These are phyloP conservation scores for Fusarium chuoi DNA, from an alignment of 2,329 filamentous ascomycete species.

Conservation along the genomic window DNA sequence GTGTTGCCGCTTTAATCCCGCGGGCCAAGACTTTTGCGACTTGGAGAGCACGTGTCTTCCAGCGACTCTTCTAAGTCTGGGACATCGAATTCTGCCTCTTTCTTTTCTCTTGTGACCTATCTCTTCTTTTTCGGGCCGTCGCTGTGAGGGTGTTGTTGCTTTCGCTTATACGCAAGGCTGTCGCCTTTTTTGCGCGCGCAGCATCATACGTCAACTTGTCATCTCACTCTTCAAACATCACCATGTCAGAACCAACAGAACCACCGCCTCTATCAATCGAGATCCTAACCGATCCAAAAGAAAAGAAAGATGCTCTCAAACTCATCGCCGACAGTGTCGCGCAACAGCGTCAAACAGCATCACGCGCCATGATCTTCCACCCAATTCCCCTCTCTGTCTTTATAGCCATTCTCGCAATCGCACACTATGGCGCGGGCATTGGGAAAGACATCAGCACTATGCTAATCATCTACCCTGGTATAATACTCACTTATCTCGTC, in stretches of 20 bases:
- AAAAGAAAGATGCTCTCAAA: conserved; percentile 74
- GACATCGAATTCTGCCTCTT: background rate
- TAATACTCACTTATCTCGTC: conserved; percentile 71
- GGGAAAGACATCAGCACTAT: conserved; percentile 64
- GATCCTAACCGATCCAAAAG: conserved; percentile 60
- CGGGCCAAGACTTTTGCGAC: conserved; percentile 5
- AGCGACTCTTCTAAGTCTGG: background rate
- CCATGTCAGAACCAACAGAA: conserved; percentile 39
- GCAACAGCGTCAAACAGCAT: conserved; percentile 79
- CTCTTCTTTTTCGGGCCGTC: background rate
- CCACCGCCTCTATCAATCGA: conserved; percentile 72
- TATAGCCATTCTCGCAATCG: conserved; percentile 50
- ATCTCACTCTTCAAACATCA: background rate
- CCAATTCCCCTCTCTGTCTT: conserved; percentile 62
- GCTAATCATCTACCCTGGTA: conserved; percentile 65
- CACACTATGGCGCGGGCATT: conserved; percentile 54
- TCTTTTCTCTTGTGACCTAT: background rate
- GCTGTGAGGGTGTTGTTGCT: background rate
- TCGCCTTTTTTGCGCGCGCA: background rate
- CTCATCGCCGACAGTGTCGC: conserved; percentile 84
- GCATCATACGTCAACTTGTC: background rate
- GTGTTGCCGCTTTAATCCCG: conserved; percentile 27
- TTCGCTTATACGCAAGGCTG: background rate
- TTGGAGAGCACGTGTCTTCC: background rate
- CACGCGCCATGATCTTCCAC: conserved; percentile 71